phyloP scores from a whole-genome alignment of 352 stramenopile genomes.

The Pythium periplocum region DNA sequence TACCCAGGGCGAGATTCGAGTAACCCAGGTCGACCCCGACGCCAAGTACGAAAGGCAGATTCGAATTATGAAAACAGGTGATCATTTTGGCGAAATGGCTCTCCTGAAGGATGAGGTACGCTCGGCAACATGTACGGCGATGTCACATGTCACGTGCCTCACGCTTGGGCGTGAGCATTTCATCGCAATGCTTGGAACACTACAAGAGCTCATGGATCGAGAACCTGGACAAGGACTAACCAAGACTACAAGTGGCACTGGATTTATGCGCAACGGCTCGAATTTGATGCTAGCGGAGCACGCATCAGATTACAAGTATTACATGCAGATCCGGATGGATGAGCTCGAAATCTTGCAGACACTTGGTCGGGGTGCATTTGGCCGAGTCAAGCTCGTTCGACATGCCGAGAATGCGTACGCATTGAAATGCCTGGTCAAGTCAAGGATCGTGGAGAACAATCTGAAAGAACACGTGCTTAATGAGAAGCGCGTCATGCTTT shows the following conservation, averaged over 20 bases:
- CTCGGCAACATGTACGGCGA: slow-evolving; percentile 87
- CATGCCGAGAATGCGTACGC: slow-evolving; percentile 71
- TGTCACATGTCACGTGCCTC: slow-evolving; percentile 53
- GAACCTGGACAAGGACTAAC: slow-evolving; percentile 27
- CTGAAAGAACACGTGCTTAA: slow-evolving; percentile 90
- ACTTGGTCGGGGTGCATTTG: slow-evolving; percentile 83
- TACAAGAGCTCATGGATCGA: slow-evolving; percentile 76
- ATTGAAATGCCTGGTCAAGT: slow-evolving; percentile 92
- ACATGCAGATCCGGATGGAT: slow-evolving; percentile 61
- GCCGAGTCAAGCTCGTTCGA: slow-evolving; percentile 85
- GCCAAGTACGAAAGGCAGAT: slow-evolving; percentile 43
- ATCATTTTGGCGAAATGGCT: slow-evolving; percentile 94
- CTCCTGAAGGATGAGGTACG: slow-evolving; percentile 90
- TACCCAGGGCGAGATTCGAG: slow-evolving; percentile 65
- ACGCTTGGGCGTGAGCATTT: slow-evolving; percentile 67
- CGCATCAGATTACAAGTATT: slow-evolving; percentile 60
- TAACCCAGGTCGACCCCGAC: slow-evolving; percentile 47
- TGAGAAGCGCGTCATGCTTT: slow-evolving; percentile 86
- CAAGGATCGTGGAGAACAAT: slow-evolving; percentile 88
- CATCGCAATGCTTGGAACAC: slow-evolving; percentile 71
- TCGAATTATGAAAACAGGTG: slow-evolving; percentile 55
- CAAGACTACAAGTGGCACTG: slow-evolving; percentile 5
- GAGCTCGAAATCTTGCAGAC: slow-evolving; percentile 76
- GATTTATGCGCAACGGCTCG: slow-evolving; percentile 27
- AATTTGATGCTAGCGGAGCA: slow-evolving; percentile 27